Evolutionary conservation across 768 basidiomycete species (phyloP), one percentile per base, ranked within the genome.

Genomic region (Lactifluus piperatus): DNA sequence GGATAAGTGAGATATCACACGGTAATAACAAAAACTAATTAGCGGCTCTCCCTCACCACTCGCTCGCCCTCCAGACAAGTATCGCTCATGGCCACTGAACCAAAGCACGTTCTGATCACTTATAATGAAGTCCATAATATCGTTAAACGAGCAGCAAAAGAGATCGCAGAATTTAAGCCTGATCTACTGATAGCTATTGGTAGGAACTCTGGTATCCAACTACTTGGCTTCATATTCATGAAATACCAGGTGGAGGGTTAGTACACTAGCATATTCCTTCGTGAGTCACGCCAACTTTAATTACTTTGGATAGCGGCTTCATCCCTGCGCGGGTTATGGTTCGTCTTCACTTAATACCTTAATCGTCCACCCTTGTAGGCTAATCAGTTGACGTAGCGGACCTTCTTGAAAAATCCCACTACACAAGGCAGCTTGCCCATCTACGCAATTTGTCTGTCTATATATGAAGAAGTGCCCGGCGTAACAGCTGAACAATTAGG

Each of bases 41-140:
- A n/a, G n/a, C n/a, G n/a, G n/a, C n/a, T n/a, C n/a, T n/a, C n/a
- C n/a, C n/a, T n/a, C n/a, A n/a, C n/a, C n/a, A n/a, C n/a, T n/a
- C n/a, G n/a, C n/a, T n/a, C n/a, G n/a, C n/a, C n/a, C n/a, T n/a
- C n/a, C n/a, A n/a, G n/a, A n/a, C n/a, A n/a, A 10, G 4, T 7
- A 36, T 48, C 52, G 44, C 57, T 48, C 39, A 69, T 67, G 68
- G 62, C 68, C 3, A 37, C 27, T 26, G 74, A 75, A 68, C 76
- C 81, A 41, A 71, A 84, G 67, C 89, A 91, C 68, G 66, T 80
- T 70, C 83, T 76, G 56, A 77, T 85, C 56, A 94, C 91, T 20
- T 97, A 97, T 76, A 94, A 95, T 67, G 87, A 95, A 51, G 84
- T 95, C 55, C 94, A 97, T 78, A 90, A 90, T 64, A 78, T 92